Evolutionary conservation across 768 basidiomycete genomes (phyloP).

Genomic region (Russula emetica): DNA sequence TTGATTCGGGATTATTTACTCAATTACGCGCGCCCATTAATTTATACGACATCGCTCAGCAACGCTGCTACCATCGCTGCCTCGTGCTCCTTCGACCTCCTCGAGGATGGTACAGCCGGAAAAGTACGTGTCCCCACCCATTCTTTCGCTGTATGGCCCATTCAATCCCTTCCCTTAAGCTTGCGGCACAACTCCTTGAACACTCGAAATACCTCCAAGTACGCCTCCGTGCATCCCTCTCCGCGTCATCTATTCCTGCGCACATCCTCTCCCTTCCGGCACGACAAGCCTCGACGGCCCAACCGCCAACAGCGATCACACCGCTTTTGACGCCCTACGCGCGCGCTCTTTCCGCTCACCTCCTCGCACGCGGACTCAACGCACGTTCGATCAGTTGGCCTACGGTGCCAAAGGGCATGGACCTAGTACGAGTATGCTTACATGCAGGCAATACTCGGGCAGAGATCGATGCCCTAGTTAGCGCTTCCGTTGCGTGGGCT

Average conservation of each 20-base stretch:
- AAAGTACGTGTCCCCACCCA: constrained; percentile 39
- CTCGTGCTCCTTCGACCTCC: constrained; percentile 73
- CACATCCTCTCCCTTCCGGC: not conserved
- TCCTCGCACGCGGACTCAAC: constrained; percentile 50
- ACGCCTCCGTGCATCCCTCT: not conserved
- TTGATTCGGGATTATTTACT: constrained; percentile 52
- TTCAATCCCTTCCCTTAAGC: not conserved
- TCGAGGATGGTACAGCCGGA: constrained; percentile 62
- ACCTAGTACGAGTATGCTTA: constrained; percentile 84
- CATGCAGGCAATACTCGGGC: constrained; percentile 67
- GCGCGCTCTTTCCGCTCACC: constrained; percentile 67
- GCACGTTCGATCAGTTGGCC: constrained; percentile 81
- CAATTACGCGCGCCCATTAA: constrained; percentile 87
- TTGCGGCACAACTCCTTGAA: not conserved
- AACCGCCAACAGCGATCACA: not conserved
- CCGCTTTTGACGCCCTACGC: constrained; percentile 65
- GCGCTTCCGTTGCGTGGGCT: constrained; percentile 49
- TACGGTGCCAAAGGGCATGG: constrained; percentile 82
- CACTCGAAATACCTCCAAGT: not conserved
- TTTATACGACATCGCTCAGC: constrained; percentile 86
- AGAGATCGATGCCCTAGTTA: constrained; percentile 58
- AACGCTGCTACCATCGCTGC: constrained; percentile 70
- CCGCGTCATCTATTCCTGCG: not conserved
- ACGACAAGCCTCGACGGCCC: not conserved
- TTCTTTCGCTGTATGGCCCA: not conserved